Evolutionary conservation across 345 rosid genomes (phyloP), one percentile per base, ranked within the genome.

Genomic region (Aegle marmelos): DNA sequence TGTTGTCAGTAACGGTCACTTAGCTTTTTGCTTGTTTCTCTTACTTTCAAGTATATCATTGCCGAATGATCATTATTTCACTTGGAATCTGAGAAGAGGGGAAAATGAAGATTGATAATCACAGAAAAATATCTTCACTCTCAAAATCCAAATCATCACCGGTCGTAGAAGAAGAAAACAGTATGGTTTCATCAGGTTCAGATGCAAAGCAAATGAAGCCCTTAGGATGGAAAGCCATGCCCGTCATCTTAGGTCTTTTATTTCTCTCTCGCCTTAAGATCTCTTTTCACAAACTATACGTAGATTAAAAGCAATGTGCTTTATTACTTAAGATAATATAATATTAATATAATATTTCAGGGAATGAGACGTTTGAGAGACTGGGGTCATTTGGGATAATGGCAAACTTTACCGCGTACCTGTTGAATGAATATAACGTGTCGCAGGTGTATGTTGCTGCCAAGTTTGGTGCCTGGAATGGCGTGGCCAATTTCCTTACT

Each of bases 171-270:
- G 16, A 41, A 2, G 50, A 41, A 45, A 45, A 11, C 16, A 45
- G 0, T 45, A 45, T 11, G 16, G 50, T 45, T 54, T 54, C 58
- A 19, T 54, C 59, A 54, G n/a, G n/a, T 54, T 54, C 9, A 54
- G 59, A 54, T 54, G 21, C 58, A 77, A 81, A 84, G 79, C 92
- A 61, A 19, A 61, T 13, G 66, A 61, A 61, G 16, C 66, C 91
- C 34, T 89, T 88, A 4, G 98, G 94, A 83, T 94, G 98, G 97
- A 92, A 75, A 87, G 86, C 92, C 81, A 92, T 94, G 90, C 91
- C 97, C 39, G 91, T 75, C 74, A 88, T 92, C 59, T 73, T 94
- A 87, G 97, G 96, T 92, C 50, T 39, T 45, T 11, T 45, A 45
- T 45, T 45, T 45, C 16, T 45, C 50, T 45, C 1, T 41, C n/a